Percentiles rank a stretch among this genome's conserved stretches.
phyloP scores from a whole-genome alignment of 768 basidiomycete genomes.

The Cystofilobasidium bisporidii region DNA sequence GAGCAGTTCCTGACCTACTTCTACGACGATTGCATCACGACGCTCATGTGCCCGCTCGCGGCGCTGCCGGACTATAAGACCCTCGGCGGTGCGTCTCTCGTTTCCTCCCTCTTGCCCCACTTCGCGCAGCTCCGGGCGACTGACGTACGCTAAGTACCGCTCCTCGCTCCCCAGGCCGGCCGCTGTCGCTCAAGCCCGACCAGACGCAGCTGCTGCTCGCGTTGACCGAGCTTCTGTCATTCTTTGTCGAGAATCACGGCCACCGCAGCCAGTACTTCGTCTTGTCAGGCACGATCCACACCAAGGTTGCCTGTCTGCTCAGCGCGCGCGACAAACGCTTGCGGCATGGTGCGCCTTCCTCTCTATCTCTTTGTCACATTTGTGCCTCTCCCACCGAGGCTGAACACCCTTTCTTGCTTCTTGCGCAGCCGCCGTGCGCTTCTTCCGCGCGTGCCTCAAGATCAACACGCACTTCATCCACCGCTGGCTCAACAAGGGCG shows the following conservation, averaged over 20 bases:
- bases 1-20: constrained; percentile 90
- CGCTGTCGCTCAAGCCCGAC: constrained; percentile 47
- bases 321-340: constrained; percentile 82
- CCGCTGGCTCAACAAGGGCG: constrained; percentile 68
- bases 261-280: constrained; percentile 88
- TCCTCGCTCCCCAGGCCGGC: not conserved
- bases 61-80: constrained; percentile 62
- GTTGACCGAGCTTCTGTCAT: constrained; percentile 82
- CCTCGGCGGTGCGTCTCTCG: constrained; percentile 42
- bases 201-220: constrained; percentile 75
- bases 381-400: too few species aligned
- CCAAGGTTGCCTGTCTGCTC: constrained; percentile 65
- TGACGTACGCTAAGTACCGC: not conserved
- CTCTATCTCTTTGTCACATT: constrained; percentile 28
- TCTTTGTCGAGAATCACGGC: constrained; percentile 75
- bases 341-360: constrained; percentile 78
- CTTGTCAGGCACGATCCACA: constrained; percentile 65
- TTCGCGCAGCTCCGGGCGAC: too few species aligned
- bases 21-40: constrained; percentile 66
- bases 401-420: not conserved
- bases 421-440: constrained; percentile 71
- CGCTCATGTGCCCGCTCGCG: constrained; percentile 70
- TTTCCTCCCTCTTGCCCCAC: not conserved
- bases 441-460: constrained; percentile 75
- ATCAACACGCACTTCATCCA: constrained; percentile 58